Base-by-base conservation (phyloP, 1,139 yeast genomes). In the Yamadazyma diddensiae region DNA sequence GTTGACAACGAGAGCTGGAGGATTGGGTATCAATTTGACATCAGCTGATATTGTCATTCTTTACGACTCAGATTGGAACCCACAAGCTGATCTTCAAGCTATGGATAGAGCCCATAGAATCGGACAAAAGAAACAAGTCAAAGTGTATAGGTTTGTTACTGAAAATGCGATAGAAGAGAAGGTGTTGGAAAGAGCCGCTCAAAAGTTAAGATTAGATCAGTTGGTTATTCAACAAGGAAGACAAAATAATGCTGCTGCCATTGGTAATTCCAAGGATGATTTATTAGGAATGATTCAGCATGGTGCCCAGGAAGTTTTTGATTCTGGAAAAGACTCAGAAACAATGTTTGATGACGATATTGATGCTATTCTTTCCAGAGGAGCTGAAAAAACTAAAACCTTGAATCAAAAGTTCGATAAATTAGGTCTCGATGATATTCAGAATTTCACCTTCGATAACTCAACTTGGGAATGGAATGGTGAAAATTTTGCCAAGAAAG, bases 31-130 rank as follows among this genome's bases (percentile, higher is more conserved):
- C 51, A 92, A 92, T 52, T 71, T 92, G 52, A 90, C 97, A 0
- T 76, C 87, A 19, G 98, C 98, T 2, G 97, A 92, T 58, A 77
- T 82, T 37, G 98, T 92, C 35, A 76, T 92, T 6, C 62, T 92
- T 22, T 92, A 79, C 52, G 98, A 92, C 57, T 86, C 96, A 1
- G 98, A 92, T 59, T 92, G 98, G 98, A 92, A 92, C 52, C 98
- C 98, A 1, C 98, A 92, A 55, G 97, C 97, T 0, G 98, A 92
- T 70, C 69, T 92, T 49, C 98, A 92, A 60, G 97, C 98, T 1
- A 92, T 92, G 98, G 98, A 92, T 57, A 75, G 98, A 54, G 98
- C 98, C 0, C 98, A 92, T 57, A 79, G 98, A 65, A 92, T 92
- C 53, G 98, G 98, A 8, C 98, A 92, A 57, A 90, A 87, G 56